Percentiles rank a stretch among this genome's conserved stretches.
Conservation (phyloP, 306 rosid genomes). For the Pyrus betulifolia region DNA sequence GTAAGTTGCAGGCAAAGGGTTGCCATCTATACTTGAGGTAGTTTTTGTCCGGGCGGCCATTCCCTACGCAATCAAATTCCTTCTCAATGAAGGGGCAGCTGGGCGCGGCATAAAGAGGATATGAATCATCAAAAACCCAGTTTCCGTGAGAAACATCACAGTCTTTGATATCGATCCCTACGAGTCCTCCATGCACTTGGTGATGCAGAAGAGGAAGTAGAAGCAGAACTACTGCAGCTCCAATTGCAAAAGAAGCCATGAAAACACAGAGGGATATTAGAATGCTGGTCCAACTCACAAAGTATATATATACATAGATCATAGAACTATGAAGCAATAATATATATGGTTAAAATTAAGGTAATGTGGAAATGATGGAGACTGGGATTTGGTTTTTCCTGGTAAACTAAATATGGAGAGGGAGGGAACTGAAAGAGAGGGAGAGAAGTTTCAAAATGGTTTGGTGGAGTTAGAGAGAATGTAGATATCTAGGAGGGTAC, state of each 20-base stretch:
- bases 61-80: conserved; percentile 45
- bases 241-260: conserved; percentile 24
- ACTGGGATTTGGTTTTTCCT: neutral
- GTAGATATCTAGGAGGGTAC: neutral
- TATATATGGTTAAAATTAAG: neutral
- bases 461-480: neutral
- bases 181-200: conserved; percentile 10
- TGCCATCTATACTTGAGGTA: conserved; percentile 77
- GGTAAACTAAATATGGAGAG: neutral
- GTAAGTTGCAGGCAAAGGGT: conserved; percentile 49
- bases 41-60: conserved; percentile 60
- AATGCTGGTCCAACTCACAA: neutral
- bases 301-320: neutral
- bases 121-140: conserved; percentile 54
- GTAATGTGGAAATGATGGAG: neutral
- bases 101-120: conserved; percentile 47
- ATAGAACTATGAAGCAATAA: neutral
- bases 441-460: neutral
- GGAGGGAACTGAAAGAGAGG: neutral
- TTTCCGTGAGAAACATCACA: conserved; percentile 53
- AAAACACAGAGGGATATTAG: neutral
- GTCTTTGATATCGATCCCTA: neutral
- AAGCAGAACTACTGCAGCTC: neutral
- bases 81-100: conserved; percentile 51
- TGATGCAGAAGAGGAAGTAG: conserved; percentile 10